Conservation (phyloP, 225 moss, liverwort and hornwort species). For the Antitrichia curtipendula region DNA sequence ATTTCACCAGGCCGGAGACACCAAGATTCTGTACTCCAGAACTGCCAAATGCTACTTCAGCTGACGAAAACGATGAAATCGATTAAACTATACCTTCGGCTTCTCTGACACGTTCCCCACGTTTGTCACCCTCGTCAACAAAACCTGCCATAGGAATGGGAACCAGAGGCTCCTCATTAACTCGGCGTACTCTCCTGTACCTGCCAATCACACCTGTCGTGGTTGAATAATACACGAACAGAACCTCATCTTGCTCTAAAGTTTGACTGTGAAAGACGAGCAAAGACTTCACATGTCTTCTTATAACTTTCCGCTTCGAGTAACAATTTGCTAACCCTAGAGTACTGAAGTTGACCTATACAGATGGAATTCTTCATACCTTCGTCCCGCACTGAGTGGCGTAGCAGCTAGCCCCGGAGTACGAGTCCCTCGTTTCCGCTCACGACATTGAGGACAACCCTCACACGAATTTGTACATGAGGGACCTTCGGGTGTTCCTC, state of each 20-base stretch:
- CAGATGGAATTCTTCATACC: background rate
- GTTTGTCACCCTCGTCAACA: constrained; percentile 7
- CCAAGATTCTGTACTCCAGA: background rate
- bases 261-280: background rate
- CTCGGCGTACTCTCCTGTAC: constrained; percentile 31
- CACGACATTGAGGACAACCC: constrained; percentile 34
- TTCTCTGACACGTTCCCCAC: background rate
- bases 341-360: background rate
- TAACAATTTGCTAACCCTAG: background rate
- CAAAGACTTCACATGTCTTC: background rate
- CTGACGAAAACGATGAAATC: background rate
- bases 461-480: constrained; percentile 13
- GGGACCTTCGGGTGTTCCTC: constrained; percentile 6
- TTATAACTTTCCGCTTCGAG: background rate
- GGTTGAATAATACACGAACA: background rate
- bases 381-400: constrained; percentile 62
- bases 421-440: constrained; percentile 61
- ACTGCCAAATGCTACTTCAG: background rate
- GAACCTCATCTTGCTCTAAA: background rate
- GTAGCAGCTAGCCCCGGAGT: constrained; percentile 64
- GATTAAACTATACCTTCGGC: constrained; percentile 1
- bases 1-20: background rate
- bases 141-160: constrained; percentile 46
- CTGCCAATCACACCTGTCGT: background rate
- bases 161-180: constrained; percentile 11